These are phyloP conservation scores for Echinosophora koreensis DNA, from an alignment of 306 rosid species.

Conservation along the genomic window DNA sequence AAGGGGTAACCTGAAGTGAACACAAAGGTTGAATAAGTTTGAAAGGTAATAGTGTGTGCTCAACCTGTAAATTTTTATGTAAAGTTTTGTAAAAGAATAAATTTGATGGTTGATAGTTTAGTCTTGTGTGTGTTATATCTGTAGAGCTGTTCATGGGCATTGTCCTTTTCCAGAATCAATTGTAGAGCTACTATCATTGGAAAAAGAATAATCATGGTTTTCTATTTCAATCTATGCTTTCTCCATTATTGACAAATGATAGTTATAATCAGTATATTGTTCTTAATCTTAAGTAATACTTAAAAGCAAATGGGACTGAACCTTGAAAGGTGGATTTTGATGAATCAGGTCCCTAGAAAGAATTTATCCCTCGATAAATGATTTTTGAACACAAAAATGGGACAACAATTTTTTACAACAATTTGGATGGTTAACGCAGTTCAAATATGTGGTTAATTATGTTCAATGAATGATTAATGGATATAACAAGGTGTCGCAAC, in stretches of 20 bases:
- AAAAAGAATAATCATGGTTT: constrained; percentile 13
- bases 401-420: no score
- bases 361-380: background rate
- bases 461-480: no score
- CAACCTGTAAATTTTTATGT: constrained; percentile 32
- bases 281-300: constrained; percentile 19
- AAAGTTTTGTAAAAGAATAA: background rate
- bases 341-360: constrained; percentile 7
- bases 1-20: constrained; percentile 19
- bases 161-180: background rate
- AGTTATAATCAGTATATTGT: constrained; percentile 1
- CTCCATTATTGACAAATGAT: constrained; percentile 14
- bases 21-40: background rate
- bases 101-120: constrained; percentile 7
- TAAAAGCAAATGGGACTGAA: background rate
- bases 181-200: background rate
- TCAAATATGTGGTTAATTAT: no score
- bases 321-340: constrained; percentile 7
- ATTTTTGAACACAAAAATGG: no score
- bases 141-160: background rate
- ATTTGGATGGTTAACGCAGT: no score
- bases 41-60: background rate
- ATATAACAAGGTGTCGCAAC: no score
- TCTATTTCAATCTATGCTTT: constrained; percentile 21
- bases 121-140: background rate